phyloP scores from a whole-genome alignment of 129 eudicot species.

The Escallonia rubra region DNA sequence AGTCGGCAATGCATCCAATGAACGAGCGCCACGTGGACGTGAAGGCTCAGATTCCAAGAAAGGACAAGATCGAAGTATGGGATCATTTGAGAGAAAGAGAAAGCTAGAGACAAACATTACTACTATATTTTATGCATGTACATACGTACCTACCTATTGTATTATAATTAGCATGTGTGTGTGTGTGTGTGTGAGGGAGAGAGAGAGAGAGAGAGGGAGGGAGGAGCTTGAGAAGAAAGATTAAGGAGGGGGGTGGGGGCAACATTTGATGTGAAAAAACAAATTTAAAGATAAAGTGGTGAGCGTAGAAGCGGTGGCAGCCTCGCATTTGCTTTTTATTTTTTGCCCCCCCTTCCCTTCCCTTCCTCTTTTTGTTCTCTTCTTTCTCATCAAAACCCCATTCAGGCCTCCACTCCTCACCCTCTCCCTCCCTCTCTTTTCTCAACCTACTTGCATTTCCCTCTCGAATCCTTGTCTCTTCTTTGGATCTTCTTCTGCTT shows the following conservation, averaged over 20 bases:
- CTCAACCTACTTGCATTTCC: slow-evolving; percentile 12
- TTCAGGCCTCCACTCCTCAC: slow-evolving; percentile 34
- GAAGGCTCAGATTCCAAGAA: slow-evolving; percentile 53
- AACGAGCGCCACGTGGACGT: slow-evolving; percentile 34
- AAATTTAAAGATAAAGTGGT: slow-evolving; percentile 44
- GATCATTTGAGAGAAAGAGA: slow-evolving; percentile 16
- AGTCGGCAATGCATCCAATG: slow-evolving; percentile 34
- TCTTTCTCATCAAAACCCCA: slow-evolving; percentile 43
- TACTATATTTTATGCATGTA: background rate
- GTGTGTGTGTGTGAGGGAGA: slow-evolving; percentile 1
- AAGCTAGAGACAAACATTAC: slow-evolving; percentile 5
- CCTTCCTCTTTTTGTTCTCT: slow-evolving; percentile 48
- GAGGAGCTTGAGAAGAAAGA: slow-evolving; percentile 49
- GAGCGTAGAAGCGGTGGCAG: slow-evolving; percentile 22
- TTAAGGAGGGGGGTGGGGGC: slow-evolving; percentile 49
- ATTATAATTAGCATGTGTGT: background rate
- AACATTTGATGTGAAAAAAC: slow-evolving; percentile 32
- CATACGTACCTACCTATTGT: background rate
- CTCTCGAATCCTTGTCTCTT: slow-evolving; percentile 4
- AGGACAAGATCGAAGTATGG: slow-evolving; percentile 56
- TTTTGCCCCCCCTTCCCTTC: too few species aligned
- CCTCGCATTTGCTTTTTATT: slow-evolving; percentile 50
- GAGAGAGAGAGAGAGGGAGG: slow-evolving; percentile 17
- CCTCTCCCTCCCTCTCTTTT: slow-evolving; percentile 8
- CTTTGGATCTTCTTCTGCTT: slow-evolving; percentile 7